A percentile compares a stretch with the other conserved stretches of the same genome.
Conservation (phyloP, 1,139 yeast genomes). For the Scheffersomyces cryptocercus region DNA sequence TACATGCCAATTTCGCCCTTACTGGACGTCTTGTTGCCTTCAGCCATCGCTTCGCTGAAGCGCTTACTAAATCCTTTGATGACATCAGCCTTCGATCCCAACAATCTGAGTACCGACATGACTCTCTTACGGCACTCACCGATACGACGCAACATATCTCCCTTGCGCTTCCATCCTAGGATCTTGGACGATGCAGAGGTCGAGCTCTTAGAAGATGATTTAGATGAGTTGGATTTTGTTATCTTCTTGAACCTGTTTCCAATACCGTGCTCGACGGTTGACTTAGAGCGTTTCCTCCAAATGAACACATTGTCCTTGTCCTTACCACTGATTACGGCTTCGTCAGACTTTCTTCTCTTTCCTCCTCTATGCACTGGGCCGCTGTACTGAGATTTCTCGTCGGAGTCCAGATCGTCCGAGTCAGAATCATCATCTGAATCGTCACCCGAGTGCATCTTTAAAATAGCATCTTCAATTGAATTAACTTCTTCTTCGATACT, state of each 20-base stretch:
- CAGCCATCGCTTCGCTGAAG: constrained; percentile 78
- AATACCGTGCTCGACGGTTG: constrained; percentile 34
- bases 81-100: constrained; percentile 95
- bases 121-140: constrained; percentile 95
- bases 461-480: constrained; percentile 85
- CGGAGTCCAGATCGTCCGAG: constrained; percentile 10
- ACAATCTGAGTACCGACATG: constrained; percentile 80
- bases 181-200: constrained; percentile 53
- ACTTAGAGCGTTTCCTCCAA: constrained; percentile 39
- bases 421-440: constrained; percentile 38
- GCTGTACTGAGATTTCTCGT: constrained; percentile 1
- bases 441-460: constrained; percentile 78
- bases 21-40: constrained; percentile 11
- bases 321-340: constrained; percentile 1
- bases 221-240: constrained; percentile 6
- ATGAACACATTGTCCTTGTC: constrained; percentile 29
- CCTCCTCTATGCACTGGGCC: neutral
- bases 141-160: constrained; percentile 90
- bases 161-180: constrained; percentile 83
- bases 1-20: constrained; percentile 71
- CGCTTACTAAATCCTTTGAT: constrained; percentile 92
- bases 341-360: constrained; percentile 2
- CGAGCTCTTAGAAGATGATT: constrained; percentile 15
- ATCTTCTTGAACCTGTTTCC: constrained; percentile 14
- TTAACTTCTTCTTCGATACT: constrained; percentile 92